Conservation (phyloP, 305 asterid species). For the Solanum hybrid region DNA sequence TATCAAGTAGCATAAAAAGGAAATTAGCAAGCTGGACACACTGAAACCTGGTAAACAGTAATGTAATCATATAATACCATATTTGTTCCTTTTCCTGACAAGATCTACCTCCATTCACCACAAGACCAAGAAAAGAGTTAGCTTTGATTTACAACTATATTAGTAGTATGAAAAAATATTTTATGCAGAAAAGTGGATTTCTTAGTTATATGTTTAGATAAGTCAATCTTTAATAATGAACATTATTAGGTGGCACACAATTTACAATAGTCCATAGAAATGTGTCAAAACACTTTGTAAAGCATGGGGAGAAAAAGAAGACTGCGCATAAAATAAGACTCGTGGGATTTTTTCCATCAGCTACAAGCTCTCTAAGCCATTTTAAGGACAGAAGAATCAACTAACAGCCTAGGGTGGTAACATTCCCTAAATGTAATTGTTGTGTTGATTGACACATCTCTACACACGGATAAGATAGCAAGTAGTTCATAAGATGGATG, state of each 20-base stretch:
- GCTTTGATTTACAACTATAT: not conserved
- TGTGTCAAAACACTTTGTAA: not conserved
- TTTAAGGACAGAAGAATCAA: not conserved
- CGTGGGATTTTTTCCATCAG: not conserved
- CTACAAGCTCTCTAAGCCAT: not conserved
- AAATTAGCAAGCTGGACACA: not conserved
- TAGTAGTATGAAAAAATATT: not conserved
- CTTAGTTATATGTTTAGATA: not conserved
- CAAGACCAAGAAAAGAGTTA: not conserved
- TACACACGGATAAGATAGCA: not conserved
- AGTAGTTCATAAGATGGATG: not conserved
- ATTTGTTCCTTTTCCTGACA: not conserved
- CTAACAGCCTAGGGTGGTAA: not conserved
- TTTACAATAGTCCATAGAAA: not conserved
- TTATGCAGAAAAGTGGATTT: not conserved
- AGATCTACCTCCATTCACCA: not conserved
- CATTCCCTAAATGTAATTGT: not conserved
- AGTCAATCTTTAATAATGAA: not conserved
- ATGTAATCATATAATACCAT: not conserved
- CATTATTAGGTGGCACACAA: not conserved
- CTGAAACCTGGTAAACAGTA: not conserved
- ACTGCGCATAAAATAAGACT: not conserved
- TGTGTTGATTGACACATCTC: not conserved
- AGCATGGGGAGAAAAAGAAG: not conserved
- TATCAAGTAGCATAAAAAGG: not conserved